phyloP scores from a whole-genome alignment of 2,329 filamentous ascomycete species.

The Fusarium sp. region DNA sequence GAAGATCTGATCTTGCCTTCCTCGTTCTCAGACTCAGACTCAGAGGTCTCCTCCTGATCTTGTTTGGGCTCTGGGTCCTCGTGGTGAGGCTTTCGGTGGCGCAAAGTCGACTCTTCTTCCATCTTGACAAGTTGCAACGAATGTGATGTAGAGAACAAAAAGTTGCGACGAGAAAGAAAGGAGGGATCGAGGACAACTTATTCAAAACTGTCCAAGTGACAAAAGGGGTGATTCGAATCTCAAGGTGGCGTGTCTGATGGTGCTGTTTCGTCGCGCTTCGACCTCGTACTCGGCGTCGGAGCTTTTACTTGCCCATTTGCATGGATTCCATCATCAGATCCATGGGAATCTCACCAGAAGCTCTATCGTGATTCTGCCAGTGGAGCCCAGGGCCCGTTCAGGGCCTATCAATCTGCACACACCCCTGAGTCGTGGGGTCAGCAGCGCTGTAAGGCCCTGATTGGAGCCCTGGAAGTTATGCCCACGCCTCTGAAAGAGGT shows the following conservation, averaged over 20 bases:
- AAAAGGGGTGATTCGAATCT: neutral
- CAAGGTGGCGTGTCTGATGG: constrained; percentile 34
- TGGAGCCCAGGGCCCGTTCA: neutral
- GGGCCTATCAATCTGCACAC: constrained; percentile 28
- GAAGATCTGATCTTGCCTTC: constrained; percentile 36
- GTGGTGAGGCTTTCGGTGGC: constrained; percentile 57
- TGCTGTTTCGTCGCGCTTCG: constrained; percentile 13
- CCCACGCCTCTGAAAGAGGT: neutral
- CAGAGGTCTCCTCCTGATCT: neutral
- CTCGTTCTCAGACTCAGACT: constrained; percentile 30
- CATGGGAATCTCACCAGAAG: constrained; percentile 5
- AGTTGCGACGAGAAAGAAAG: neutral
- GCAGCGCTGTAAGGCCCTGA: constrained; percentile 17
- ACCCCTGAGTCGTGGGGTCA: constrained; percentile 40
- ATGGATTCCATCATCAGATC: neutral
- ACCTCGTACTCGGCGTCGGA: constrained; percentile 29
- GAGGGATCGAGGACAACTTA: constrained; percentile 13
- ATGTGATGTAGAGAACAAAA: neutral
- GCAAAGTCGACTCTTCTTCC: constrained; percentile 55
- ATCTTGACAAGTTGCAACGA: constrained; percentile 40
- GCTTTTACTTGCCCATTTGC: constrained; percentile 23
- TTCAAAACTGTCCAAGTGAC: neutral
- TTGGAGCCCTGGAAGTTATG: constrained; percentile 20
- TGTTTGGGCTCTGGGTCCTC: constrained; percentile 11
- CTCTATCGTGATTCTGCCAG: constrained; percentile 37